Percentiles rank a stretch among this genome's conserved stretches.
phyloP scores from a whole-genome alignment of 2,329 filamentous ascomycete species.

The Aspergillus pseudoglaucus region DNA sequence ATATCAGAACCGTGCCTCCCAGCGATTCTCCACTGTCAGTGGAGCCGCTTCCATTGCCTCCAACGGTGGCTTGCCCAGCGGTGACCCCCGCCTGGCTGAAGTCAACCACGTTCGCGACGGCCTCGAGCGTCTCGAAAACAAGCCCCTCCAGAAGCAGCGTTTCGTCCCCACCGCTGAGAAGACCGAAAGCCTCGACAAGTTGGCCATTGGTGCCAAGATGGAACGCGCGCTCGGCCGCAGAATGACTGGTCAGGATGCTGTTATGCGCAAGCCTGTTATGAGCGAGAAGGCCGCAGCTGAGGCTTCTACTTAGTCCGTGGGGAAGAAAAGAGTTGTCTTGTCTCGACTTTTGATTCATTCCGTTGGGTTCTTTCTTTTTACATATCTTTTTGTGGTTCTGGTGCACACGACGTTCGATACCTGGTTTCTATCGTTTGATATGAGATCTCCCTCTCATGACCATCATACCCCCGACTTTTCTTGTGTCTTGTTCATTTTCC shows the following conservation, averaged over 20 bases:
- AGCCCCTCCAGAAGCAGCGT: conserved; percentile 73
- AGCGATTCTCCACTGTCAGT: conserved; percentile 49
- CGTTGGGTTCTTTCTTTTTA: conserved; percentile 7
- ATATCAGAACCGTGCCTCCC: conserved; percentile 43
- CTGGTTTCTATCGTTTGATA: neutral
- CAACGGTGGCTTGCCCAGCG: conserved; percentile 35
- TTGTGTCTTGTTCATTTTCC: neutral
- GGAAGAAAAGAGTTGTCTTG: neutral
- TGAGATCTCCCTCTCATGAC: neutral
- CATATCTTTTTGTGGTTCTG: conserved; percentile 1
- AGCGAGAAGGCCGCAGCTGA: conserved; percentile 31
- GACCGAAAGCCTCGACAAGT: conserved; percentile 72
- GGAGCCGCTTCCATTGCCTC: conserved; percentile 42
- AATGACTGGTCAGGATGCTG: conserved; percentile 81
- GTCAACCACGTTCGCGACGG: conserved; percentile 72
- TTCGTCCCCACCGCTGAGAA: conserved; percentile 74
- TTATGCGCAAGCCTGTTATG: conserved; percentile 59
- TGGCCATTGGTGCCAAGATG: conserved; percentile 82
- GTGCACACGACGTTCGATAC: conserved; percentile 8
- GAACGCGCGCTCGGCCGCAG: conserved; percentile 79
- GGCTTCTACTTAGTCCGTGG: neutral
- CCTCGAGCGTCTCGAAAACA: conserved; percentile 84
- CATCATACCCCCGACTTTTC: neutral
- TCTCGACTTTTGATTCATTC: conserved; percentile 12
- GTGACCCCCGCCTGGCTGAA: conserved; percentile 52